Evolutionary conservation across 2,329 filamentous ascomycete genomes (phyloP), one percentile per base, ranked within the genome.

Genomic region (Penicillium sp.): DNA sequence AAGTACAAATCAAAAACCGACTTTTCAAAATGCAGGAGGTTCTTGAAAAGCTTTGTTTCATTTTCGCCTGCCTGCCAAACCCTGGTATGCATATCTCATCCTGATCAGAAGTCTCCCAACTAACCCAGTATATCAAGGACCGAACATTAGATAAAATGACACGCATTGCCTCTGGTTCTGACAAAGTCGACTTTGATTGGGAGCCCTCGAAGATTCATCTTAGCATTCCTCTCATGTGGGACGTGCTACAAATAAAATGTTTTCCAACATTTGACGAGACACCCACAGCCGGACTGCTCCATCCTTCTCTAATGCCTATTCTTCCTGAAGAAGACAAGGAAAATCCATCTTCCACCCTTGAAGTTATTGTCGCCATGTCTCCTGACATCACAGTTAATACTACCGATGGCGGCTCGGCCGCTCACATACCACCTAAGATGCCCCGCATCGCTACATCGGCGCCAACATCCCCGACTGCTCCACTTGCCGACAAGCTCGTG

Each of bases 171-270:
- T 77, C 79, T 3, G 80, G 80, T 2, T 76, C 79, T 0, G 79
- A 82, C 8, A 77, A 68, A 8, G 74, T 80, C 56, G 79, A 81
- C 14, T 78, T 81, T 55, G 79, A 82, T 61, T 82, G 80, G 80
- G 78, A 81, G 69, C 80, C 80, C 0, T 81, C 79, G 22, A 79
- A 79, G 48, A 82, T 82, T 47, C 78, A 82, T 60, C 79, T 83
- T 35, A 82, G 79, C 57, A 78, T 82, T 1, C 78, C 79, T 1
- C 63, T 83, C 5, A 82, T 82, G 80, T 82, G 80, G 80, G 78
- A 81, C 37, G 77, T 82, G 10, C 65, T 83, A 4, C 79, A 81
- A 53, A 77, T 82, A 63, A 80, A 78, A 62, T 80, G 72, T 29
- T 71, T 70, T 8, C 68, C 74, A 0, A 72, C 76, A 19, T 66